Evolutionary conservation across 2,329 filamentous ascomycete genomes (phyloP).

Genomic region (Penicillium sp.): DNA sequence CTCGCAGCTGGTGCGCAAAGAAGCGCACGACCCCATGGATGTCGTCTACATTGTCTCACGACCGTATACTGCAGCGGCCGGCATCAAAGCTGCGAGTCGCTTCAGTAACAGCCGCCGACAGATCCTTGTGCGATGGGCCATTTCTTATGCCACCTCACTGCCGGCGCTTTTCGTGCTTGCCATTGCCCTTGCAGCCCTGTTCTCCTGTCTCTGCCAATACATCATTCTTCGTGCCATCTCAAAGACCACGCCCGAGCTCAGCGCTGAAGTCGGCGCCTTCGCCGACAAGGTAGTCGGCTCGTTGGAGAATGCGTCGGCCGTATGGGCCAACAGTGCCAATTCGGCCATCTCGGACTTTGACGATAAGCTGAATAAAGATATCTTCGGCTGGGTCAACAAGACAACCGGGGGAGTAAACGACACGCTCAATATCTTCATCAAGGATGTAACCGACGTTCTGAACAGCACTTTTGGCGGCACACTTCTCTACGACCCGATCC

Average conservation of each 20-base stretch:
- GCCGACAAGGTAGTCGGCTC: slow-evolving; percentile 72
- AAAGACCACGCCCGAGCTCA: slow-evolving; percentile 71
- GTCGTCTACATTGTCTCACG: slow-evolving; percentile 83
- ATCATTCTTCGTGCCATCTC: slow-evolving; percentile 71
- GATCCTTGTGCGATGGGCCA: slow-evolving; percentile 73
- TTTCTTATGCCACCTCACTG: slow-evolving; percentile 82
- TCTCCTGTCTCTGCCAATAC: slow-evolving; percentile 79
- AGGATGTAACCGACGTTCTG: slow-evolving; percentile 70
- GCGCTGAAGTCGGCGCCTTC: slow-evolving; percentile 72
- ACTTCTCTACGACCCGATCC: slow-evolving; percentile 71
- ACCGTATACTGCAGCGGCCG: slow-evolving; percentile 69
- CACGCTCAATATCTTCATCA: slow-evolving; percentile 78
- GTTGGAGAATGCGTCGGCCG: slow-evolving; percentile 68
- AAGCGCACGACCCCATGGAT: slow-evolving; percentile 77
- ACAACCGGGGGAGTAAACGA: slow-evolving; percentile 79
- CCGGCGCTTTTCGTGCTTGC: slow-evolving; percentile 83
- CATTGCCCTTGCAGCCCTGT: slow-evolving; percentile 75
- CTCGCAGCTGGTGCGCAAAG: slow-evolving; percentile 61
- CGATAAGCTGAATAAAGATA: slow-evolving; percentile 72
- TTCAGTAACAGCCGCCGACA: slow-evolving; percentile 64
- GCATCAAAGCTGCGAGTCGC: slow-evolving; percentile 65
- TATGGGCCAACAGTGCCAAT: slow-evolving; percentile 77
- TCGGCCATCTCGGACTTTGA: slow-evolving; percentile 63
- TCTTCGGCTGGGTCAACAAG: slow-evolving; percentile 83
- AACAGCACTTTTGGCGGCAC: slow-evolving; percentile 79